Conservation (phyloP, 202 grass and related monocot species). For the Dendrocalamus latiflorus region DNA sequence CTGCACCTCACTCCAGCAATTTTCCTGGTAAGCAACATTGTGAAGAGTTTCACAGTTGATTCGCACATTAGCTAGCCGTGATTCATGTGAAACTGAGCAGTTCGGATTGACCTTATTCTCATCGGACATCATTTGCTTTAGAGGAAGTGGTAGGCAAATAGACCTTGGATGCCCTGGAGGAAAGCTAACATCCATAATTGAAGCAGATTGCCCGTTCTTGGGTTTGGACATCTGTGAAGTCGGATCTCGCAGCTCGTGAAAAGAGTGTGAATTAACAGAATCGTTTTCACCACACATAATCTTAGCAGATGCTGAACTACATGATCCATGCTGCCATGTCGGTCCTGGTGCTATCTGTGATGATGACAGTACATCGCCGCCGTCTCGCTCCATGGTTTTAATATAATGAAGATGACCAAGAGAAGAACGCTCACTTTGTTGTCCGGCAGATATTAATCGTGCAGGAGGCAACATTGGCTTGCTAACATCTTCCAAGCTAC, state of each 20-base stretch:
- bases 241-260: slow-evolving; percentile 8
- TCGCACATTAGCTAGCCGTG: slow-evolving; percentile 18
- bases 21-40: slow-evolving; percentile 59
- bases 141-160: slow-evolving; percentile 61
- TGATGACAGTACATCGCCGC: slow-evolving; percentile 22
- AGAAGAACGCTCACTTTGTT: slow-evolving; percentile 39
- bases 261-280: slow-evolving; percentile 27
- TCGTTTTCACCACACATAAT: slow-evolving; percentile 40
- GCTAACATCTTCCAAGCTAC: slow-evolving; percentile 77
- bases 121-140: slow-evolving; percentile 70
- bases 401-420: slow-evolving; percentile 27
- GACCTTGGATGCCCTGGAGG: slow-evolving; percentile 49
- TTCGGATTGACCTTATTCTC: slow-evolving; percentile 34
- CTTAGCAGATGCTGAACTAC: slow-evolving; percentile 49
- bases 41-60: slow-evolving; percentile 32
- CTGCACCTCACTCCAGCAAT: slow-evolving; percentile 65
- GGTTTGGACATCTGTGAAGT: slow-evolving; percentile 28
- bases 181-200: slow-evolving; percentile 44
- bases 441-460: slow-evolving; percentile 47
- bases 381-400: slow-evolving; percentile 31
- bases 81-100: neutral
- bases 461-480: slow-evolving; percentile 60
- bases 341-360: slow-evolving; percentile 31
- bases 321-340: slow-evolving; percentile 43
- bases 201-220: slow-evolving; percentile 34